A percentile compares a stretch with the other conserved stretches of the same genome.
phyloP scores from a whole-genome alignment of 2,329 filamentous ascomycete species.

The Periconia sp. region DNA sequence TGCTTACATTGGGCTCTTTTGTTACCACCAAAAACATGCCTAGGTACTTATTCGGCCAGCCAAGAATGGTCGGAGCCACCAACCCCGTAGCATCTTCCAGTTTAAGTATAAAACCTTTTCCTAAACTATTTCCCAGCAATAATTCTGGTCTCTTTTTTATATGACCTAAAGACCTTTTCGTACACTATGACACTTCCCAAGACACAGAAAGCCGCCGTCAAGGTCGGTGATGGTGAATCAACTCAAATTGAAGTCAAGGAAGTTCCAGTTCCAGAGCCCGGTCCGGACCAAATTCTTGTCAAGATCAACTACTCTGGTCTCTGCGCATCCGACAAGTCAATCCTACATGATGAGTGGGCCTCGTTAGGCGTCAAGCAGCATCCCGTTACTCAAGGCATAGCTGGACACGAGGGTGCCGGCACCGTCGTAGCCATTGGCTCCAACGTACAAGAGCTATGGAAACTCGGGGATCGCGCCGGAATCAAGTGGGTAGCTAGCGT shows the following conservation, averaged over 20 bases:
- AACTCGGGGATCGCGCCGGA: slow-evolving; percentile 61
- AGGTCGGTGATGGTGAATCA: slow-evolving; percentile 32
- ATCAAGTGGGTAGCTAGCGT: slow-evolving; percentile 81
- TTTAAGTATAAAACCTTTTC: no score
- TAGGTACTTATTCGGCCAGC: no score
- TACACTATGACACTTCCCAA: slow-evolving; percentile 37
- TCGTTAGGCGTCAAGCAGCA: slow-evolving; percentile 47
- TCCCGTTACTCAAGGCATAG: slow-evolving; percentile 77
- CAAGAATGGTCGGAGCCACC: no score
- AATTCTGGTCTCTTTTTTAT: no score
- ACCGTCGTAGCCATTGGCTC: slow-evolving; percentile 78
- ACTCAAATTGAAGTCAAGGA: slow-evolving; percentile 32
- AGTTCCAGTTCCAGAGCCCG: slow-evolving; percentile 35
- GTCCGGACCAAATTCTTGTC: slow-evolving; percentile 40
- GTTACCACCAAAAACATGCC: no score
- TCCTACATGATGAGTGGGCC: slow-evolving; percentile 46
- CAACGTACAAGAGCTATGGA: slow-evolving; percentile 65
- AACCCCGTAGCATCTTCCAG: no score
- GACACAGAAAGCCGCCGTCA: slow-evolving; percentile 45
- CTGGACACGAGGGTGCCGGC: slow-evolving; percentile 78
- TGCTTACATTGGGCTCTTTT: no score
- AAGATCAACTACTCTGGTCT: slow-evolving; percentile 45
- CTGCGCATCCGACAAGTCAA: slow-evolving; percentile 43
- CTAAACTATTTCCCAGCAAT: no score
- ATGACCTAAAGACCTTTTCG: no score